Conservation (phyloP, 345 rosid species). For the Dipteronia sinensis region DNA sequence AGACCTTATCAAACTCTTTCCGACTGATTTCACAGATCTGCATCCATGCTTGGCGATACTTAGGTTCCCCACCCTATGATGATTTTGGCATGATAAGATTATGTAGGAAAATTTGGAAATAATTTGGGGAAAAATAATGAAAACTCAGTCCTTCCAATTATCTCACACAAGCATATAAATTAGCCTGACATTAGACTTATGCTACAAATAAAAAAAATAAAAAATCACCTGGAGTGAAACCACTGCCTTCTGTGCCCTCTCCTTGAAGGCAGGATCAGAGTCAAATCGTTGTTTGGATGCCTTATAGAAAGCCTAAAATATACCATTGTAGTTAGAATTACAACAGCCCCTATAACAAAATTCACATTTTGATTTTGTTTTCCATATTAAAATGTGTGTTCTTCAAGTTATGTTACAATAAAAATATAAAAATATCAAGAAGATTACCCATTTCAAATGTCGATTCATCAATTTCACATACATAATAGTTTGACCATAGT, state of each 20-base stretch:
- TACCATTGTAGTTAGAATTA: conserved; percentile 30
- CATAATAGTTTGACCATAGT: background rate
- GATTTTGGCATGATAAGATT: conserved; percentile 11
- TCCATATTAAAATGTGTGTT: background rate
- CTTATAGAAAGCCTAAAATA: conserved; percentile 72
- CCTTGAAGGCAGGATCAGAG: conserved; percentile 68
- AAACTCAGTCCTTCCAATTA: background rate
- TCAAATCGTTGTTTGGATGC: conserved; percentile 82
- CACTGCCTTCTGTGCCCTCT: conserved; percentile 89
- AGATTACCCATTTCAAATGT: background rate
- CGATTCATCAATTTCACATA: background rate
- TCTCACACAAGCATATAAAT: background rate
- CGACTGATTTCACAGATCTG: conserved; percentile 79
- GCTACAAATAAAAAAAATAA: background rate
- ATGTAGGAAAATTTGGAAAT: conserved; percentile 3
- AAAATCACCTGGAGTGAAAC: conserved; percentile 84
- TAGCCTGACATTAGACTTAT: background rate
- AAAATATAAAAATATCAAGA: background rate
- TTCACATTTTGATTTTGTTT: background rate
- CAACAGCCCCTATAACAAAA: conserved; percentile 3
- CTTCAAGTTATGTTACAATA: background rate
- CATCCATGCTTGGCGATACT: conserved; percentile 79
- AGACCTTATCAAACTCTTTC: conserved; percentile 79
- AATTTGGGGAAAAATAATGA: background rate
- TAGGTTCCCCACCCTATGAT: conserved; percentile 77